Evolutionary conservation across 1,284 basidiomycete species (phyloP).

Genomic region (Inonotus obliquus): DNA sequence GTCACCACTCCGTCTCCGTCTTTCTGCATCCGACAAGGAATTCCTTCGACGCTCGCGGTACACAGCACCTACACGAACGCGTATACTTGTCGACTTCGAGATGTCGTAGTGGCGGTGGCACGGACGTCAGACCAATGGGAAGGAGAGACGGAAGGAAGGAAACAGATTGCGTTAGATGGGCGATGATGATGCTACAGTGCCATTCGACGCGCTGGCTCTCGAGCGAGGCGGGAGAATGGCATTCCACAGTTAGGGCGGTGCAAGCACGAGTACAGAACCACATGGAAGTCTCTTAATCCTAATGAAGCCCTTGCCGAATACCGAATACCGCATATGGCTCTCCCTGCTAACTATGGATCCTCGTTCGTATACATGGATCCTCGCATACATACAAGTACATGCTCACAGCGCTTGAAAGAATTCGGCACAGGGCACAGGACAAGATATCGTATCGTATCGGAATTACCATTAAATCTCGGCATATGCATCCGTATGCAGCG

Average conservation of each 20-base stretch:
- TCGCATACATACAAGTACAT: background rate
- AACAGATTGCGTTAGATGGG: conserved; percentile 1
- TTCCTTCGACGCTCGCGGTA: background rate
- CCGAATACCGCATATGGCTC: background rate
- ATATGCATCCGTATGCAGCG: background rate
- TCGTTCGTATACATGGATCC: too few species aligned
- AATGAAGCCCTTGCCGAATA: background rate
- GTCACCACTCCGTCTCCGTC: conserved; percentile 40
- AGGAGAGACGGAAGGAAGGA: background rate
- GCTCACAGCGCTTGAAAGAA: background rate
- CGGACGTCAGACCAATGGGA: background rate
- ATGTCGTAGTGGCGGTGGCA: conserved; percentile 2
- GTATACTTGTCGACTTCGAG: conserved; percentile 1
- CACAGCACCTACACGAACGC: background rate
- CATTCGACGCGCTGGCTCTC: background rate
- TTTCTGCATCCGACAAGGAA: conserved; percentile 24
- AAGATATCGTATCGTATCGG: background rate
- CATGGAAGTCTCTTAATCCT: background rate
- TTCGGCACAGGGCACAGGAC: background rate
- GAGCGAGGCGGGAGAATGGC: background rate
- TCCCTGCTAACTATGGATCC: background rate
- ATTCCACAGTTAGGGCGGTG: background rate
- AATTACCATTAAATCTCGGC: background rate
- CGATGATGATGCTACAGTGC: background rate
- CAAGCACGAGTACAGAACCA: background rate